A percentile compares a stretch with the other conserved stretches of the same genome.
phyloP scores from a whole-genome alignment of 495 filamentous ascomycete species.

The Hypoxylon crocopeplum region DNA sequence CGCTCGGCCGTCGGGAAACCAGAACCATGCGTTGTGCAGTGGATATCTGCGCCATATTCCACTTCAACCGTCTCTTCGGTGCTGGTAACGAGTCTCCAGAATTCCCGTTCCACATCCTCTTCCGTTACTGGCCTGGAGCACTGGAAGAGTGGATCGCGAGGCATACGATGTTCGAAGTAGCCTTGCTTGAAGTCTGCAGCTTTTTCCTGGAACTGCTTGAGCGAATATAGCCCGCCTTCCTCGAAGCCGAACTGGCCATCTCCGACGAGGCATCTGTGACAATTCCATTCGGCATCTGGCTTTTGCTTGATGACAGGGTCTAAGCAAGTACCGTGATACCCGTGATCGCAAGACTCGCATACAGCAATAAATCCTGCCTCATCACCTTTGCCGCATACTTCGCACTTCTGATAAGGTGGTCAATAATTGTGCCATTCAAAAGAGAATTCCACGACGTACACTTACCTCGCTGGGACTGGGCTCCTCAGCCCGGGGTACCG shows the following conservation, averaged over 20 bases:
- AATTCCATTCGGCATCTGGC: conserved; percentile 94
- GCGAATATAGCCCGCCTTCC: conserved; percentile 93
- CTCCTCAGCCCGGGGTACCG: conserved; percentile 65
- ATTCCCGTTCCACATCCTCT: conserved; percentile 95
- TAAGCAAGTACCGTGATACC: conserved; percentile 87
- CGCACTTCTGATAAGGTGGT: conserved; percentile 70
- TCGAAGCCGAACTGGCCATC: conserved; percentile 98
- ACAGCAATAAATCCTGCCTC: conserved; percentile 67
- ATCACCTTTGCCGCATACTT: conserved; percentile 84
- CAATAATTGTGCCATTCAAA: conserved; percentile 13
- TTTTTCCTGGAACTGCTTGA: conserved; percentile 96
- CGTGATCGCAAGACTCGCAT: conserved; percentile 93
- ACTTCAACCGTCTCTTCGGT: conserved; percentile 95
- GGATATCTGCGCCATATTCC: conserved; percentile 97
- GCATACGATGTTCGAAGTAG: conserved; percentile 92
- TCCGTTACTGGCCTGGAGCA: conserved; percentile 82
- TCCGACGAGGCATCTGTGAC: conserved; percentile 91
- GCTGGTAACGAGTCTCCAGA: conserved; percentile 93
- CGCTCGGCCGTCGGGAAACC: conserved; percentile 96
- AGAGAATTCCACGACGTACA: neutral
- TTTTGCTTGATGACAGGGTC: conserved; percentile 82
- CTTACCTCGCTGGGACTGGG: conserved; percentile 78
- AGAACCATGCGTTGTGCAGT: conserved; percentile 97
- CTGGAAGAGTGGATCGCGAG: conserved; percentile 83
- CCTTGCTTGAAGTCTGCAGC: conserved; percentile 91